Conservation (phyloP, 2,329 filamentous ascomycete genomes). For the Fusarium kyushuense region DNA sequence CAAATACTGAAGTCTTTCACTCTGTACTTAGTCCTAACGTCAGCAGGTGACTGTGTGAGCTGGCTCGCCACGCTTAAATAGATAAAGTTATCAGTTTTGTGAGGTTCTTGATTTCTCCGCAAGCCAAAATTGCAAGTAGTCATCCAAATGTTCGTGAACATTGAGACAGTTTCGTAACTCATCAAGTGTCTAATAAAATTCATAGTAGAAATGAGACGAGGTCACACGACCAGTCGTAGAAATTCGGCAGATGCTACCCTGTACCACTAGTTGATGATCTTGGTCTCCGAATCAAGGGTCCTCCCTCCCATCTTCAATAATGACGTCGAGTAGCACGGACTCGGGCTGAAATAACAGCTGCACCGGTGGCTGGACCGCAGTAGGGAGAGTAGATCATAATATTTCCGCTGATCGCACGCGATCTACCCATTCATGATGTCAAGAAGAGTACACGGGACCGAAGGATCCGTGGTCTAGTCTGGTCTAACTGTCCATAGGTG, state of each 20-base stretch:
- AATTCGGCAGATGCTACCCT: constrained; percentile 13
- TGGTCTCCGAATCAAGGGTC: not conserved
- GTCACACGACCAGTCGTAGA: constrained; percentile 16
- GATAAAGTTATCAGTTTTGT: not conserved
- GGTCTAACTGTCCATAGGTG: not conserved
- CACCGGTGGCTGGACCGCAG: not conserved
- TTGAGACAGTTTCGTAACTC: not conserved
- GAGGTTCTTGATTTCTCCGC: not conserved
- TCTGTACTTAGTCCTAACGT: not conserved
- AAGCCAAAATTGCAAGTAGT: no score
- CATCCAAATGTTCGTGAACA: not conserved
- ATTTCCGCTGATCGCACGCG: not conserved
- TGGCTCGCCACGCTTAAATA: not conserved
- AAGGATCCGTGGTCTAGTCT: not conserved
- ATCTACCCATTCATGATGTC: not conserved
- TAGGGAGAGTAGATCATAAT: constrained; percentile 28
- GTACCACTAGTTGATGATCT: not conserved
- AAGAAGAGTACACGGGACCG: not conserved
- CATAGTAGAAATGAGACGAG: not conserved
- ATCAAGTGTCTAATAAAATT: not conserved
- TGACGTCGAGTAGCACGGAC: constrained; percentile 22
- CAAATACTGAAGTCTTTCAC: not conserved
- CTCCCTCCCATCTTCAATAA: constrained; percentile 6
- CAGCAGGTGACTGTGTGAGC: not conserved
- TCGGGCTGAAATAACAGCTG: constrained; percentile 25